A percentile compares a stretch with the other conserved stretches of the same genome.
Evolutionary conservation across 2,329 filamentous ascomycete genomes (phyloP).

Genomic region (Trichoderma sp.): DNA sequence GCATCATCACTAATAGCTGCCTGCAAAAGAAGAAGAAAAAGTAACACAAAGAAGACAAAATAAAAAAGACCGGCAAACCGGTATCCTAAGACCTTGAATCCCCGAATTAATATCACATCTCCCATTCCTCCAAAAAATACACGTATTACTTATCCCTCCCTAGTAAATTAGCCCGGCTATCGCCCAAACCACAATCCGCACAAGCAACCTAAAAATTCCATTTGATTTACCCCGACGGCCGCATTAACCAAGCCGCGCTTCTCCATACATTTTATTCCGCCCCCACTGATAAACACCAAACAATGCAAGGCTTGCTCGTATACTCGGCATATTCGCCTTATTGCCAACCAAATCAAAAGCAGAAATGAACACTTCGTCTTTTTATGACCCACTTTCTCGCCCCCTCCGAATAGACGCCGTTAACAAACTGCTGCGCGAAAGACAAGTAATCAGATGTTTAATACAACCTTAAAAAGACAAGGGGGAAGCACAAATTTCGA

Average conservation of each 20-base stretch:
- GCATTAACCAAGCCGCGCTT: slow-evolving; percentile 1
- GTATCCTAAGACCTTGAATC: background rate
- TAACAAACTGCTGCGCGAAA: background rate
- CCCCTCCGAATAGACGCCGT: background rate
- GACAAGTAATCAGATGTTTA: background rate
- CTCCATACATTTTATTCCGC: background rate
- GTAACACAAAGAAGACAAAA: background rate
- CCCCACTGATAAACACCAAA: background rate
- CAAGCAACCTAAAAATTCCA: background rate
- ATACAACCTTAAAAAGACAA: background rate
- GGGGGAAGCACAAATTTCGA: too few relatives aligned
- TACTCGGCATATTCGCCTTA: background rate
- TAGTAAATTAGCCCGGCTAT: background rate
- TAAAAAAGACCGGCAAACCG: background rate
- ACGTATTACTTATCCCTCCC: background rate
- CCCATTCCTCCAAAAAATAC: background rate
- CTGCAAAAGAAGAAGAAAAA: background rate
- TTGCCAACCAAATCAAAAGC: too few relatives aligned
- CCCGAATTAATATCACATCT: background rate
- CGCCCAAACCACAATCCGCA: background rate
- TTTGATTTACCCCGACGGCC: slow-evolving; percentile 13
- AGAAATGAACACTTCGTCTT: background rate
- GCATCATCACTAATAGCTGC: background rate
- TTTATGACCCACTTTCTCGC: background rate
- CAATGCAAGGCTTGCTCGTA: background rate